These are phyloP conservation scores for Astragalus glycyphyllos DNA, from an alignment of 306 rosid species.

Conservation along the genomic window DNA sequence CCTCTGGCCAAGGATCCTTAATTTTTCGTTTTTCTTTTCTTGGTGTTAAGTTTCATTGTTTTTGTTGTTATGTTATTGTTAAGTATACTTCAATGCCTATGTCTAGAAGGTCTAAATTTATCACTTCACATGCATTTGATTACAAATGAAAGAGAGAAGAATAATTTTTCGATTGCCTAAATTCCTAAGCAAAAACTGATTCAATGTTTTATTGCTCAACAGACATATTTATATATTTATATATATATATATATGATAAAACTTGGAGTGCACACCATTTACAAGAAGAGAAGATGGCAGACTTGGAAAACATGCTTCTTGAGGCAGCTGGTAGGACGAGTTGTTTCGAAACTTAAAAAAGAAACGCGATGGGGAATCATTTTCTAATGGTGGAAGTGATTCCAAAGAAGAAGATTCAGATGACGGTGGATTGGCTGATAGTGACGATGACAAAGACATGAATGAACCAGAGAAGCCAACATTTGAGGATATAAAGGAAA, in stretches of 20 bases:
- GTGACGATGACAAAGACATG: conserved; percentile 52
- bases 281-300: conserved; percentile 52
- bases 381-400: conserved; percentile 50
- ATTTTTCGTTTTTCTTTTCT: too few relatives aligned
- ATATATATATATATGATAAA: not conserved
- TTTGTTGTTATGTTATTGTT: too few relatives aligned
- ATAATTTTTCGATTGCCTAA: too few relatives aligned
- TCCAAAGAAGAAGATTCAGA: conserved; percentile 56
- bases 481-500: conserved; percentile 60
- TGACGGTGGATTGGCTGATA: conserved; percentile 49
- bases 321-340: conserved; percentile 75
- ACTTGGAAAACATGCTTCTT: conserved; percentile 72
- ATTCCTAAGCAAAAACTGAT: conserved; percentile 8
- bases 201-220: not conserved
- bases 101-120: not conserved
- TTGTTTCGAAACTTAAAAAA: conserved; percentile 40
- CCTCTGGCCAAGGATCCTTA: conserved; percentile 42
- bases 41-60: too few relatives aligned
- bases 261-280: conserved; percentile 13
- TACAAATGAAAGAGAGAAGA: too few relatives aligned
- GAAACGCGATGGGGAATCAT: conserved; percentile 40
- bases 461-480: conserved; percentile 53
- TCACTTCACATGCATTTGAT: too few relatives aligned
- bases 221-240: not conserved
- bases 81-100: not conserved